Evolutionary conservation across 805 yeast genomes (phyloP).

Genomic region (Candida vartiovaarae): DNA sequence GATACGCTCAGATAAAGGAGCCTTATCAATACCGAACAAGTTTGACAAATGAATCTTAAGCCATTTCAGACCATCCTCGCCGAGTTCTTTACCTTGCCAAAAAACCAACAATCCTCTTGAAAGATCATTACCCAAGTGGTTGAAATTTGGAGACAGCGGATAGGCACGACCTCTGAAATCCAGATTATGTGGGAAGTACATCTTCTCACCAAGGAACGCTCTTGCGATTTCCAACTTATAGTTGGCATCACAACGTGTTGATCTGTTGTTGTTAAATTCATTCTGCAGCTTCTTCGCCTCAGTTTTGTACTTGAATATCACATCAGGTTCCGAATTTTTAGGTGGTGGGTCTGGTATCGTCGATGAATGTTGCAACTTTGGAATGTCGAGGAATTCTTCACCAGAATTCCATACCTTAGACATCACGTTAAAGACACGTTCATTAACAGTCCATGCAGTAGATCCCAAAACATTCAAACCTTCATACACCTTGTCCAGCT

Average conservation of each 20-base stretch:
- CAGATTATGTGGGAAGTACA: conserved; percentile 73
- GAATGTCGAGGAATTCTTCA: conserved; percentile 62
- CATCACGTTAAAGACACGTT: conserved; percentile 57
- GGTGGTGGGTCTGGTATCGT: conserved; percentile 53
- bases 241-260: conserved; percentile 89
- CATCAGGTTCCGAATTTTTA: conserved; percentile 63
- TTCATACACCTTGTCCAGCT: conserved; percentile 58
- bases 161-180: conserved; percentile 84
- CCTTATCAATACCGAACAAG: conserved; percentile 68
- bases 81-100: conserved; percentile 71
- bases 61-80: conserved; percentile 63
- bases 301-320: conserved; percentile 60
- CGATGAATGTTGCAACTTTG: conserved; percentile 44
- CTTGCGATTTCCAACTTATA: conserved; percentile 94
- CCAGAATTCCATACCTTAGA: conserved; percentile 86
- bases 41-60: conserved; percentile 70
- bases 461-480: conserved; percentile 83
- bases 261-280: conserved; percentile 61
- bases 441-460: conserved; percentile 91
- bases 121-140: conserved; percentile 74
- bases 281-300: conserved; percentile 49
- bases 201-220: conserved; percentile 75
- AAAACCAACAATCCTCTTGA: conserved; percentile 64
- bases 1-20: conserved; percentile 57
- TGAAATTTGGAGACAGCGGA: conserved; percentile 74